Base-by-base conservation (phyloP, 805 yeast species). In the Metschnikowia lachancei region DNA sequence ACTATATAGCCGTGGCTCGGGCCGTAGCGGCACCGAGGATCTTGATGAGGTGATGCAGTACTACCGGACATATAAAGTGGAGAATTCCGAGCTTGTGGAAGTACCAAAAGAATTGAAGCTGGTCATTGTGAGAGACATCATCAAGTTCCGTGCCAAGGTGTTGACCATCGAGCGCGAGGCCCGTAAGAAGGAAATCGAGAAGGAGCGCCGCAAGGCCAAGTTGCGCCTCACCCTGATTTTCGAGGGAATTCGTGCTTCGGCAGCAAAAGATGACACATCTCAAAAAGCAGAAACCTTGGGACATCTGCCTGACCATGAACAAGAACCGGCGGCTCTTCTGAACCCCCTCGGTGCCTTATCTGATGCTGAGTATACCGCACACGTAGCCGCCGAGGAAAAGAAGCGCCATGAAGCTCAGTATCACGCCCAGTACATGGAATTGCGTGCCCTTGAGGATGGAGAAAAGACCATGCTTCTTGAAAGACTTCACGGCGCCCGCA, bases 81-180 rank as follows among this genome's bases (percentile, higher is more conserved):
- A 83, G 57, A 69, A 73, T n/a, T 64, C 67, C 38, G 87, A 82
- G 54, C 59, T 83, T 44, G 64, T 71, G 12, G 87, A 80, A 52
- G 75, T 82, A 3, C 86, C 87, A 2, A 61, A 64, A 19, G 76
- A 76, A 20, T 66, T 78, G 68, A 61, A 76, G 37, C 82, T 80
- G 17, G 66, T 65, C n/a, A 76, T 82, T 31, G 74, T 70, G 16
- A 70, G 71, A 45, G 80, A 78, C 47, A 75, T 83, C 46, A 68
- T 80, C 47, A 76, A 74, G 50, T 83, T 83, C 57, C 63, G 87
- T 56, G 66, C 81, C 18, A 74, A 72, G 36, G 83, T 82, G 22
- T 57, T 80, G 43, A 72, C 72, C 34, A 62, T 77, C 22, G 87
- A 82, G 46, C 69, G 72, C 43, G 70, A 70, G 39, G 76, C 78